Percentiles rank a stretch among this genome's conserved stretches.
Evolutionary conservation across 2,329 filamentous ascomycete genomes (phyloP).

Genomic region (Monosporascus sp.): DNA sequence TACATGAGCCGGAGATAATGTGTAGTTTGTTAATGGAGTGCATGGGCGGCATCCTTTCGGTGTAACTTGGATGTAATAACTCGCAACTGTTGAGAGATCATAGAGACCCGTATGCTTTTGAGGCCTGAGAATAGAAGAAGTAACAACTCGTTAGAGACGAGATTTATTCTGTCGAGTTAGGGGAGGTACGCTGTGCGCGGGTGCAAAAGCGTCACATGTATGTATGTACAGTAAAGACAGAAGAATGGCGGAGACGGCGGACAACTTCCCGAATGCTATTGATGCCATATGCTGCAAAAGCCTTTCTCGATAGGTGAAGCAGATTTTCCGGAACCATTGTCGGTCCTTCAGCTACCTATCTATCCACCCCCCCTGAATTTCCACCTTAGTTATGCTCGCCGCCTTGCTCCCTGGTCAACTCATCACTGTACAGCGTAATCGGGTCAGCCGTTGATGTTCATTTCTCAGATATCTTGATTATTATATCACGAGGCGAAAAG

Average conservation of each 20-base stretch:
- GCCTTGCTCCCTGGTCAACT: slow-evolving; percentile 67
- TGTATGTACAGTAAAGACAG: slow-evolving; percentile 26
- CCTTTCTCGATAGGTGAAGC: background rate
- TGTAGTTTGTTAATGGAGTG: background rate
- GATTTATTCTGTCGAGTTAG: slow-evolving; percentile 13
- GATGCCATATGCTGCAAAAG: background rate
- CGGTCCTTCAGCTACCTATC: background rate
- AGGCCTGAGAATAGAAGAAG: background rate
- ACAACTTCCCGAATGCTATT: slow-evolving; percentile 4
- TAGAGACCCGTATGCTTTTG: background rate
- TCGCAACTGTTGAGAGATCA: background rate
- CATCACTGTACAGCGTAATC: slow-evolving; percentile 51
- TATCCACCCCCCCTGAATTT: slow-evolving; percentile 7
- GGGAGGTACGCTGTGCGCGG: slow-evolving; percentile 5
- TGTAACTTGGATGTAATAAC: background rate
- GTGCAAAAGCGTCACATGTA: slow-evolving; percentile 11
- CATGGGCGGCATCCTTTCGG: background rate
- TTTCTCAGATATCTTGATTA: background rate
- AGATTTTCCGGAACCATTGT: background rate
- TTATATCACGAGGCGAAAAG: background rate
- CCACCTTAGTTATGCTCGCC: slow-evolving; percentile 57
- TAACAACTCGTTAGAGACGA: slow-evolving; percentile 10
- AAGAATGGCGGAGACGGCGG: slow-evolving; percentile 12
- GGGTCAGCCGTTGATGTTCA: background rate
- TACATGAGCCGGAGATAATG: slow-evolving; percentile 62